Evolutionary conservation across 768 basidiomycete genomes (phyloP).

Genomic region (Lactarius trivialis): DNA sequence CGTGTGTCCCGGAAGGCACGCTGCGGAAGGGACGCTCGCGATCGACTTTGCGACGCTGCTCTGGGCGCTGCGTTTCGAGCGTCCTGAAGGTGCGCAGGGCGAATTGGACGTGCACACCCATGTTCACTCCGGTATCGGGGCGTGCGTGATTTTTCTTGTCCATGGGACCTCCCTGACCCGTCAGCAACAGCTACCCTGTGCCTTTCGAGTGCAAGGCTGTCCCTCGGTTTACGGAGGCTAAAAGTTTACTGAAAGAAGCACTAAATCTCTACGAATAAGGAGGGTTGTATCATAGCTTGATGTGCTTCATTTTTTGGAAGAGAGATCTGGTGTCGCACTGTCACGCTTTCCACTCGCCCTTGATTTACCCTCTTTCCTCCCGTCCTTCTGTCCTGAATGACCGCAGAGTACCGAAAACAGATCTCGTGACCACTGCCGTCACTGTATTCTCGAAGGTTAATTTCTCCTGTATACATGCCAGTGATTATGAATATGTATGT

Average conservation of each 20-base stretch:
- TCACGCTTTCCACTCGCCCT: no score
- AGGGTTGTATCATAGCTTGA: background rate
- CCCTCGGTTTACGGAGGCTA: slow-evolving; percentile 3
- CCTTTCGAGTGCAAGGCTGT: background rate
- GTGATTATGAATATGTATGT: no score
- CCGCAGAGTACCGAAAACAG: no score
- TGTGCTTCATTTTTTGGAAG: background rate
- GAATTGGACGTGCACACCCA: background rate
- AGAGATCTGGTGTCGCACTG: no score
- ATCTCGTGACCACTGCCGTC: no score
- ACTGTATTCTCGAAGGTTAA: no score
- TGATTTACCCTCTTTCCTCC: no score
- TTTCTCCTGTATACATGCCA: no score
- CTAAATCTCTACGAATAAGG: background rate
- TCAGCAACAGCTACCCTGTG: background rate
- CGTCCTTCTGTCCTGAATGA: no score
- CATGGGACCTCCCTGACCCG: background rate
- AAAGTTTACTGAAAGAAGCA: background rate
- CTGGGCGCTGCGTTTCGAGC: background rate
- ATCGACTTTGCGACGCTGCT: slow-evolving; percentile 1
- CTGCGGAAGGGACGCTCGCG: background rate
- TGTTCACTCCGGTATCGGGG: background rate
- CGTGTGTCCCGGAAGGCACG: background rate
- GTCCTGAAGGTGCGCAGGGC: background rate
- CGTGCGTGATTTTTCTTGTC: background rate